phyloP scores from a whole-genome alignment of 345 rosid species.

The Leavenworthia alabamica region DNA sequence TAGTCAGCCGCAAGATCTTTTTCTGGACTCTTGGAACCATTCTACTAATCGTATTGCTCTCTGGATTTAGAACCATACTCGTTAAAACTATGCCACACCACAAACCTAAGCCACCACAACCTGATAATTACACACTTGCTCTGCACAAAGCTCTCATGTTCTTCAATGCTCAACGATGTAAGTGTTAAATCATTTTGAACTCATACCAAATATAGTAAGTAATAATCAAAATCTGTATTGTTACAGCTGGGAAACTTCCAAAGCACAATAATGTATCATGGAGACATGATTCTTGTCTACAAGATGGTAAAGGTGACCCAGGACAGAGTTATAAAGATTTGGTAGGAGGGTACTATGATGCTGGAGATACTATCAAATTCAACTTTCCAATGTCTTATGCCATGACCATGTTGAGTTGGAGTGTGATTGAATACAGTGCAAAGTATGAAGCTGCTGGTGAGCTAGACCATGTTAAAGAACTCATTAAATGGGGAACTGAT shows the following conservation, averaged over 20 bases:
- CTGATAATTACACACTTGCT: conserved; percentile 82
- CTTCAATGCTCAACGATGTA: conserved; percentile 88
- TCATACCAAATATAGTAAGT: not conserved
- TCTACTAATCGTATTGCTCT: conserved; percentile 39
- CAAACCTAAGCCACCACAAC: conserved; percentile 35
- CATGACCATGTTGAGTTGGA: conserved; percentile 96
- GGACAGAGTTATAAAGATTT: conserved; percentile 45
- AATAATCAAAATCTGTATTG: not conserved
- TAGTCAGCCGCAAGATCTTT: conserved; percentile 85
- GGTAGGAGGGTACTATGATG: conserved; percentile 81
- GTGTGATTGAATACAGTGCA: conserved; percentile 85
- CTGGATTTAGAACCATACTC: conserved; percentile 63
- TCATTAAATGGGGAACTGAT: conserved; percentile 91
- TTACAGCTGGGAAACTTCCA: conserved; percentile 76
- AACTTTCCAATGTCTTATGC: conserved; percentile 73
- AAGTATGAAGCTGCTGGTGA: conserved; percentile 84
- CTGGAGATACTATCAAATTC: conserved; percentile 93
- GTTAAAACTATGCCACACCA: conserved; percentile 69
- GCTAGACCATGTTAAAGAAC: conserved; percentile 71
- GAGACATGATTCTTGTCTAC: conserved; percentile 65
- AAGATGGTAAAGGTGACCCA: conserved; percentile 58
- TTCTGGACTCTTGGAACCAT: conserved; percentile 77
- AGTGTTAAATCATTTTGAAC: no score
- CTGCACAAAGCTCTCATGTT: conserved; percentile 83
- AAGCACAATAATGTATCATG: conserved; percentile 74